These are phyloP conservation scores for Fusarium udum DNA, from an alignment of 2,329 filamentous ascomycete species.

Conservation along the genomic window DNA sequence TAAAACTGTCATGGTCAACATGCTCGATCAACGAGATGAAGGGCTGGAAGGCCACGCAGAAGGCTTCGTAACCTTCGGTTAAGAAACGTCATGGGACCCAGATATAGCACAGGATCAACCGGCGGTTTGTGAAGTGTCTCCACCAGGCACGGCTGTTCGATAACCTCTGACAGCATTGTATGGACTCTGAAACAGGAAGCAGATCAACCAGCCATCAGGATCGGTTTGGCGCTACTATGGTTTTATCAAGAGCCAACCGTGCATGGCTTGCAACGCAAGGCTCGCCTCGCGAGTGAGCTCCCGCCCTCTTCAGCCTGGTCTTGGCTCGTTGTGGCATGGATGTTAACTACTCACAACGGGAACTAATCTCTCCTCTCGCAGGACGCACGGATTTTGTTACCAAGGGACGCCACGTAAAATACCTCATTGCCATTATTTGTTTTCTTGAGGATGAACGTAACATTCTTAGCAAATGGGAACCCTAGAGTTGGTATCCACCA, in stretches of 20 bases:
- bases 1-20: conserved; percentile 23
- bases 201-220: conserved; percentile 33
- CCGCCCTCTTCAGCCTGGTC: conserved; percentile 9
- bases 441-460: conserved; percentile 27
- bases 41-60: conserved; percentile 16
- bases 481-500: not conserved
- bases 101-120: conserved; percentile 31
- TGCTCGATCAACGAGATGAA: conserved; percentile 23
- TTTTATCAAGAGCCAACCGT: conserved; percentile 5
- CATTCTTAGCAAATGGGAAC: not conserved
- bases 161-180: conserved; percentile 17
- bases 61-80: conserved; percentile 37
- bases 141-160: conserved; percentile 25
- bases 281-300: conserved; percentile 17
- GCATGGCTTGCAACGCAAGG: conserved; percentile 32
- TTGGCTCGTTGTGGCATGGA: conserved; percentile 1
- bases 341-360: not conserved
- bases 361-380: not conserved
- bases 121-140: conserved; percentile 25
- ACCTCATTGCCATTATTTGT: not conserved
- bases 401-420: conserved; percentile 8
- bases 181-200: conserved; percentile 39
- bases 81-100: conserved; percentile 36
- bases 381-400: not conserved
- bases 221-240: conserved; percentile 28